phyloP scores from a whole-genome alignment of 495 filamentous ascomycete species.

The Aspergillus diversus region DNA sequence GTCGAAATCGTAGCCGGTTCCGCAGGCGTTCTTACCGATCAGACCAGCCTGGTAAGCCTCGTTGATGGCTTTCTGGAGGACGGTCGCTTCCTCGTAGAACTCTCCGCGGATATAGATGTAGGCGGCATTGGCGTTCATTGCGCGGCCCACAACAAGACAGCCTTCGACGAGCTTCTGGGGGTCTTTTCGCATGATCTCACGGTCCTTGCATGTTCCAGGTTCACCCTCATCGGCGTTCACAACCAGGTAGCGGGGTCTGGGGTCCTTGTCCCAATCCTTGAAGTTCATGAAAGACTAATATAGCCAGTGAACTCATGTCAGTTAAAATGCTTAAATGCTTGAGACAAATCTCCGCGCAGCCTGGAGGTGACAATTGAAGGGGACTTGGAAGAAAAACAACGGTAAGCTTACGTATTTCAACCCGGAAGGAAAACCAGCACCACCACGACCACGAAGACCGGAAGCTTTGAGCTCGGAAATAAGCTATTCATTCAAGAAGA shows the following conservation, averaged over 20 bases:
- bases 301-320: neutral
- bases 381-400: neutral
- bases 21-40: constrained; percentile 97
- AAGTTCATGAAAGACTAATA: constrained; percentile 98
- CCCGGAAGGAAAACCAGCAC: constrained; percentile 96
- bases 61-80: constrained; percentile 92
- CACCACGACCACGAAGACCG: constrained; percentile 91
- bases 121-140: constrained; percentile 96
- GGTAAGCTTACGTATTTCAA: constrained; percentile 86
- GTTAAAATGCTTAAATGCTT: too few relatives aligned
- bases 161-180: constrained; percentile 98
- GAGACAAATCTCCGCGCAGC: neutral
- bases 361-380: neutral
- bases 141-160: constrained; percentile 92
- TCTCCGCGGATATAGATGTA: constrained; percentile 99
- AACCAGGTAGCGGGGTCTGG: constrained; percentile 91
- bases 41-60: constrained; percentile 93
- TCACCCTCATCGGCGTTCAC: constrained; percentile 99
- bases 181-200: constrained; percentile 99
- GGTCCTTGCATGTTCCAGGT: constrained; percentile 98
- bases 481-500: constrained; percentile 57
- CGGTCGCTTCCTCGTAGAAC: constrained; percentile 95
- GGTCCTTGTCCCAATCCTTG: constrained; percentile 99
- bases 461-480: constrained; percentile 96
- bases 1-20: constrained; percentile 96